phyloP scores from a whole-genome alignment of 2,329 filamentous ascomycete genomes.

The Trichoderma simmonsii region DNA sequence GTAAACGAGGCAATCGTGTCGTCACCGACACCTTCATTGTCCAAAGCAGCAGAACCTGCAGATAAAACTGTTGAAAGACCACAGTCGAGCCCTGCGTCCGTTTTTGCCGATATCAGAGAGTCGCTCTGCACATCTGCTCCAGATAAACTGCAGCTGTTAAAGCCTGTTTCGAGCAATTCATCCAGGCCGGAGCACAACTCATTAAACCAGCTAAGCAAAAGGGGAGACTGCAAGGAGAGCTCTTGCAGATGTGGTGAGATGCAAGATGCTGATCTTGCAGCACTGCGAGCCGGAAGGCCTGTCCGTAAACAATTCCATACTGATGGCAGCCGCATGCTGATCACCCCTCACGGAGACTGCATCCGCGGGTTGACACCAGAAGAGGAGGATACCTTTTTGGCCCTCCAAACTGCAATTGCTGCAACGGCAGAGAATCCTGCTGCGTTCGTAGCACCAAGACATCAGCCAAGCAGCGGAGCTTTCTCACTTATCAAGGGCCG shows the following conservation, averaged over 20 bases:
- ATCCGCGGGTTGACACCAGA: conserved; percentile 67
- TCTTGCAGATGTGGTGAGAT: conserved; percentile 41
- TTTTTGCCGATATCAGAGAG: conserved; percentile 37
- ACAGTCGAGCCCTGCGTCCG: conserved; percentile 32
- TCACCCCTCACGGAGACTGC: conserved; percentile 74
- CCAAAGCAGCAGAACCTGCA: conserved; percentile 16
- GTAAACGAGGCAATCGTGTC: conserved; percentile 19
- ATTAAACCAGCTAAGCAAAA: conserved; percentile 24
- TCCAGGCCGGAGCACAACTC: conserved; percentile 29
- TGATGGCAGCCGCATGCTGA: conserved; percentile 64
- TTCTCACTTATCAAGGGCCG: conserved; percentile 63
- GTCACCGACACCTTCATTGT: conserved; percentile 22
- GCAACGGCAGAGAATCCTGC: conserved; percentile 49
- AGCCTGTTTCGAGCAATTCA: conserved; percentile 32
- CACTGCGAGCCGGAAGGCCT: conserved; percentile 53
- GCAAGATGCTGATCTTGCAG: conserved; percentile 49
- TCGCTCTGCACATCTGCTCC: conserved; percentile 32
- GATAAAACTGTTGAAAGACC: conserved; percentile 30
- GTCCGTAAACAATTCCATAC: conserved; percentile 57
- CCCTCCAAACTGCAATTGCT: conserved; percentile 61
- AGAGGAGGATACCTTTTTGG: conserved; percentile 68
- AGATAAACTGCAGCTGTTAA: conserved; percentile 39
- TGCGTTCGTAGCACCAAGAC: conserved; percentile 54
- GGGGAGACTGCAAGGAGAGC: conserved; percentile 36
- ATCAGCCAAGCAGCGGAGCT: conserved; percentile 51